These are phyloP conservation scores for Erythrobasidium hasegawianum DNA, from an alignment of 1,284 basidiomycete species.

Conservation along the genomic window DNA sequence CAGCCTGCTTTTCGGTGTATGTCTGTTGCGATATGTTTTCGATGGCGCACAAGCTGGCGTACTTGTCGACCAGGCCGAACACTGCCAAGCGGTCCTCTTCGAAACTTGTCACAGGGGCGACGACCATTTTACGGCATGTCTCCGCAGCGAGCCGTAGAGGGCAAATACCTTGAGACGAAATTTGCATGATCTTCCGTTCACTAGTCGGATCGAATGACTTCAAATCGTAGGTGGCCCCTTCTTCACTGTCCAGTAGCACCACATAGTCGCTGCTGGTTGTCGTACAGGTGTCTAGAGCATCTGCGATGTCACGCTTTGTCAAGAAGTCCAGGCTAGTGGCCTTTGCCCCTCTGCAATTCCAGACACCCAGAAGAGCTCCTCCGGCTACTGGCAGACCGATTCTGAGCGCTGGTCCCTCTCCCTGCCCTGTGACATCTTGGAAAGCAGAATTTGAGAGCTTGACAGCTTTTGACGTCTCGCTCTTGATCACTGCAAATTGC, in stretches of 20 bases:
- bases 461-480: not conserved
- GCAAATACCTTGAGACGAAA: not conserved
- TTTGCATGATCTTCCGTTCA: not conserved
- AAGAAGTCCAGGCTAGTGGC: not conserved
- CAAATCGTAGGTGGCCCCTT: not conserved
- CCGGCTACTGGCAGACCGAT: constrained; percentile 32
- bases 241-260: not conserved
- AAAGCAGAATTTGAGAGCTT: constrained; percentile 32
- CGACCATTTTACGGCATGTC: not conserved
- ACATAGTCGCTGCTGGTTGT: constrained; percentile 4
- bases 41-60: constrained; percentile 38
- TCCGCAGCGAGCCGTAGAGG: constrained; percentile 6
- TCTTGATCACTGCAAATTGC: constrained; percentile 34
- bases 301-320: not conserved
- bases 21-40: not conserved
- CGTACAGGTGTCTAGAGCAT: not conserved
- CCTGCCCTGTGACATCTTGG: constrained; percentile 34
- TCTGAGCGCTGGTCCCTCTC: constrained; percentile 30
- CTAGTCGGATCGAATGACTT: not conserved
- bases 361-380: constrained; percentile 37
- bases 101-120: not conserved
- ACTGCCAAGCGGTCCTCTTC: constrained; percentile 34
- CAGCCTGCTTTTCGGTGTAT: too few relatives aligned
- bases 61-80: constrained; percentile 41
- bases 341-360: constrained; percentile 35